These are phyloP conservation scores for Ramaria sp. DNA, from an alignment of 768 basidiomycete genomes.

Conservation along the genomic window DNA sequence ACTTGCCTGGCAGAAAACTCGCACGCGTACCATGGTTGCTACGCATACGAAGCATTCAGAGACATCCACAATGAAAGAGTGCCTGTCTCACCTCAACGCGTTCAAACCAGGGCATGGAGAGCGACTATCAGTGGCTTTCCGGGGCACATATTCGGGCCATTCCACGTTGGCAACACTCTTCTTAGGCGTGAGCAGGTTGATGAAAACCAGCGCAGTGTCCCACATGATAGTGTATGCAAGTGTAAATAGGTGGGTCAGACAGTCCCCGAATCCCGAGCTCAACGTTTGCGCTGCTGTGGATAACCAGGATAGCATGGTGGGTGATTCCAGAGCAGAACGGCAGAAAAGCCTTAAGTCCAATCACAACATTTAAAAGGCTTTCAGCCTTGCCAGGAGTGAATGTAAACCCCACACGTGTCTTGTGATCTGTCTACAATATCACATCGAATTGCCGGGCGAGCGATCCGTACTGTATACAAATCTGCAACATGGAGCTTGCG, in stretches of 20 bases:
- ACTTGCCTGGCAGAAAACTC: background rate
- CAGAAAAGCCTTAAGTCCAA: no score
- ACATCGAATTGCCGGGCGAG: no score
- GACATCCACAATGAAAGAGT: background rate
- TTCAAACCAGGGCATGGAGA: constrained; percentile 69
- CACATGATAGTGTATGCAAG: constrained; percentile 27
- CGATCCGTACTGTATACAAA: no score
- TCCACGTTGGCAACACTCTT: constrained; percentile 34
- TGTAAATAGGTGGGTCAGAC: background rate
- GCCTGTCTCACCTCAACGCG: constrained; percentile 47
- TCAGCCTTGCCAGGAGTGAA: no score
- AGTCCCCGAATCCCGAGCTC: background rate
- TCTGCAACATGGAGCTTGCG: no score
- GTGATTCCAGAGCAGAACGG: no score
- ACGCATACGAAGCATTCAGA: background rate
- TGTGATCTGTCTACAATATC: no score
- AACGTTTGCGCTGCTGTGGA: background rate
- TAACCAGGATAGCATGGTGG: background rate
- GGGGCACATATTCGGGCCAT: constrained; percentile 61
- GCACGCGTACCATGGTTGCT: constrained; percentile 3
- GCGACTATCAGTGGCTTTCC: constrained; percentile 50
- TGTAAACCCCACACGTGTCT: no score
- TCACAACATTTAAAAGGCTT: no score
- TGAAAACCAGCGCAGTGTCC: constrained; percentile 40
- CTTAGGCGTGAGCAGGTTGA: constrained; percentile 42